Evolutionary conservation across 2,329 filamentous ascomycete species (phyloP).

Genomic region (Endothia cerciana): DNA sequence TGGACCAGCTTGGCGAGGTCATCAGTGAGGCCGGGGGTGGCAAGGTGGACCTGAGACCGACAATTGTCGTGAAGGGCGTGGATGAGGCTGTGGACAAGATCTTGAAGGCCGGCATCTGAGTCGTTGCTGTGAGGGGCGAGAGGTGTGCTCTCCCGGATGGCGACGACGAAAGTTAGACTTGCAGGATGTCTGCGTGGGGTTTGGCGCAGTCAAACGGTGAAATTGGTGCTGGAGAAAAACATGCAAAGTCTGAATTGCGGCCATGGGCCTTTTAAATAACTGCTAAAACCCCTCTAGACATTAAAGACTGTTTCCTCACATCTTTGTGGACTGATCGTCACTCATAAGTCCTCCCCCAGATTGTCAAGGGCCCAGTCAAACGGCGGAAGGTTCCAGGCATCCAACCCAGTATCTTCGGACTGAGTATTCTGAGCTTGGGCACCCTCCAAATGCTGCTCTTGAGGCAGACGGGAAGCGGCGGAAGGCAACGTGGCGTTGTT

Average conservation of each 20-base stretch:
- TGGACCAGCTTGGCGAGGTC: slow-evolving; percentile 60
- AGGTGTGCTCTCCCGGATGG: not conserved
- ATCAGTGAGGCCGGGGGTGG: slow-evolving; percentile 28
- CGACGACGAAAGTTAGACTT: not conserved
- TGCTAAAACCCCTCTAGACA: too few species aligned
- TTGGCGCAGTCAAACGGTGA: not conserved
- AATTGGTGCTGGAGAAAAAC: not conserved
- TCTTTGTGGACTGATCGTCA: too few species aligned
- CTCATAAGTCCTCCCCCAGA: too few species aligned
- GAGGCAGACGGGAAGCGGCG: not conserved
- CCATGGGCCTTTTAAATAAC: not conserved
- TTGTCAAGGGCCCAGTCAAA: too few species aligned
- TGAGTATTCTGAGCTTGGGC: not conserved
- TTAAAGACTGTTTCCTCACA: too few species aligned
- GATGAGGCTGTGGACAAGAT: slow-evolving; percentile 57
- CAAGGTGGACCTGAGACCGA: slow-evolving; percentile 49
- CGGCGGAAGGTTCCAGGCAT: too few species aligned
- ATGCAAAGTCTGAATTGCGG: not conserved
- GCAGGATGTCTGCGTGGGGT: not conserved
- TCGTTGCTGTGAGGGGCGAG: not conserved
- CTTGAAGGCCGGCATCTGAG: slow-evolving; percentile 23
- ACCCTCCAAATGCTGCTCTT: not conserved
- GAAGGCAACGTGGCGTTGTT: not conserved
- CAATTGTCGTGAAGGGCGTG: slow-evolving; percentile 57
- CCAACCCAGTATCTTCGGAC: not conserved